Conservation (phyloP, 805 yeast genomes). For the Starmerella bacillaris region DNA sequence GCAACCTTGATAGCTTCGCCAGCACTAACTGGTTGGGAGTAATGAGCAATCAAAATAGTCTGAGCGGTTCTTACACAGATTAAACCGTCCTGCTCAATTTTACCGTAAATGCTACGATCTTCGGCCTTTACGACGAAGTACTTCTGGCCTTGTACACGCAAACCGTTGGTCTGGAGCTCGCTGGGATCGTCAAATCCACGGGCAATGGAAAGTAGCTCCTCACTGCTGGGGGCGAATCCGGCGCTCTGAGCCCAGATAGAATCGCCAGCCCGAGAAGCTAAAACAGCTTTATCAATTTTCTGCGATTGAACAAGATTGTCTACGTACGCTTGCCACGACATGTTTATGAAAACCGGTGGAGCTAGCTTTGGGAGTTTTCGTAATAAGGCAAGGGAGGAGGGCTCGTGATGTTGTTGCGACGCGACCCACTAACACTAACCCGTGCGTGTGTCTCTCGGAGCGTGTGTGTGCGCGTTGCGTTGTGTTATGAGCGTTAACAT, state of each 20-base stretch:
- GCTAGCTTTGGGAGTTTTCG: no score
- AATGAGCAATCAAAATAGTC: slow-evolving; percentile 84
- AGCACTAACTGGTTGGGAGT: slow-evolving; percentile 63
- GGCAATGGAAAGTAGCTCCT: slow-evolving; percentile 59
- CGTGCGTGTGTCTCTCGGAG: no score
- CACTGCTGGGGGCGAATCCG: slow-evolving; percentile 41
- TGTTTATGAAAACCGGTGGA: slow-evolving; percentile 2
- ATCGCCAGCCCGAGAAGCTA: slow-evolving; percentile 89
- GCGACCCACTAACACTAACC: no score
- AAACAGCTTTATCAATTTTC: slow-evolving; percentile 78
- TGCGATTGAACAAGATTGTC: slow-evolving; percentile 80
- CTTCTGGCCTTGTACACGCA: slow-evolving; percentile 70
- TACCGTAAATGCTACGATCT: slow-evolving; percentile 84
- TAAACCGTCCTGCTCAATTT: slow-evolving; percentile 71
- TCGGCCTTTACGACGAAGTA: slow-evolving; percentile 81
- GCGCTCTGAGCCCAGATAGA: slow-evolving; percentile 81
- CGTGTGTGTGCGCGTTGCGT: no score
- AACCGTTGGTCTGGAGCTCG: slow-evolving; percentile 65
- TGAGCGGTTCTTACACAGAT: slow-evolving; percentile 86
- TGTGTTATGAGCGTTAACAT: no score
- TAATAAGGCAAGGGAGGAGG: no score
- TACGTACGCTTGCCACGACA: slow-evolving; percentile 58
- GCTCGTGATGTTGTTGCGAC: no score
- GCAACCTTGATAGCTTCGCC: slow-evolving; percentile 91
- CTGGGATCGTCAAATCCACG: slow-evolving; percentile 66